These are phyloP conservation scores for Westerdykella aurantiaca DNA, from an alignment of 2,329 filamentous ascomycete genomes.

Conservation along the genomic window DNA sequence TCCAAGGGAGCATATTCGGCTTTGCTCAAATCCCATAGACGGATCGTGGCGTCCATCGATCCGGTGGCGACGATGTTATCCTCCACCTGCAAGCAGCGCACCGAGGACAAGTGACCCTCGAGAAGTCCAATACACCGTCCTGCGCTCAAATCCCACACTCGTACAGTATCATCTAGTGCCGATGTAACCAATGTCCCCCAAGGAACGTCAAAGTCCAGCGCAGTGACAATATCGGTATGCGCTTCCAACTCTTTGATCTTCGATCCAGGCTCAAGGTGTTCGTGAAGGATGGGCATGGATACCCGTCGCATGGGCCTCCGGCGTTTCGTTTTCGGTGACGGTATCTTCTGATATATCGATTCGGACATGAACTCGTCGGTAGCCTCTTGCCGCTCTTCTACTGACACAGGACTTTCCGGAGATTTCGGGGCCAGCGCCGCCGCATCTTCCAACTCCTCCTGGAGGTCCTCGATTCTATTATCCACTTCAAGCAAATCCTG, in stretches of 20 bases:
- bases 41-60: slow-evolving; percentile 89
- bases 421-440: slow-evolving; percentile 42
- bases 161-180: slow-evolving; percentile 85
- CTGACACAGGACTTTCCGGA: slow-evolving; percentile 40
- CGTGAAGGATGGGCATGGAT: slow-evolving; percentile 91
- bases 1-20: slow-evolving; percentile 72
- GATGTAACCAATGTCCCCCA: slow-evolving; percentile 94
- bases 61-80: slow-evolving; percentile 94
- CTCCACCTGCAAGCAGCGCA: slow-evolving; percentile 85
- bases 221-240: slow-evolving; percentile 81
- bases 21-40: slow-evolving; percentile 88
- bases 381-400: slow-evolving; percentile 48
- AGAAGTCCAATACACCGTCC: slow-evolving; percentile 86
- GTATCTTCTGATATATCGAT: slow-evolving; percentile 91
- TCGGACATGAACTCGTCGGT: slow-evolving; percentile 81
- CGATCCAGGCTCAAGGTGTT: slow-evolving; percentile 87
- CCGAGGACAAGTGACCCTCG: slow-evolving; percentile 91
- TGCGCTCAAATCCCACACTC: slow-evolving; percentile 93
- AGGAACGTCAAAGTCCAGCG: slow-evolving; percentile 92
- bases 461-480: slow-evolving; percentile 57
- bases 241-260: slow-evolving; percentile 83
- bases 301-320: slow-evolving; percentile 60
- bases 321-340: slow-evolving; percentile 51
- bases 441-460: slow-evolving; percentile 53
- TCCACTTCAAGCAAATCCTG: slow-evolving; percentile 66